Evolutionary conservation across 1,139 yeast species (phyloP).

Genomic region (Geotrichum macrosporum): DNA sequence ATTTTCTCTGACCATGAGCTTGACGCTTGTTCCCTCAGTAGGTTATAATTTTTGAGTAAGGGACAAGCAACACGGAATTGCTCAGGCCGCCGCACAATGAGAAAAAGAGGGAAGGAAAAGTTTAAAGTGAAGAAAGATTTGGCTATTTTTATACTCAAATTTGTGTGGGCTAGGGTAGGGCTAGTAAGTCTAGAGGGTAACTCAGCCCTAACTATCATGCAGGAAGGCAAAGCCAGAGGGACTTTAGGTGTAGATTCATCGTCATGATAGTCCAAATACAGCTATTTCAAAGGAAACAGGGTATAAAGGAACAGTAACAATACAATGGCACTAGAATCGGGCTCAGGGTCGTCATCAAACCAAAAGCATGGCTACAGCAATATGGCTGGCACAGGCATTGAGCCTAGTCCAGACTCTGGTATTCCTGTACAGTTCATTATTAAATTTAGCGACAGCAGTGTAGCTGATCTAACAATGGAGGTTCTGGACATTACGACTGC

Average conservation of each 20-base stretch:
- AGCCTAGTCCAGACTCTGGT: too few species aligned
- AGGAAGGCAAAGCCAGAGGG: too few species aligned
- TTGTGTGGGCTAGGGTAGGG: constrained; percentile 7
- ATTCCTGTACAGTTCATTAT: constrained; percentile 40
- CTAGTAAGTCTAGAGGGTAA: background rate
- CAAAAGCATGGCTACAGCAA: too few species aligned
- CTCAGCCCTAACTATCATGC: too few species aligned
- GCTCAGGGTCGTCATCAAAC: too few species aligned
- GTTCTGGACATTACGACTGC: constrained; percentile 39
- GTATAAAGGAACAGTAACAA: too few species aligned
- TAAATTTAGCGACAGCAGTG: constrained; percentile 48
- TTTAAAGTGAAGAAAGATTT: background rate
- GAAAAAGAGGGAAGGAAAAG: constrained; percentile 27
- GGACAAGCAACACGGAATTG: constrained; percentile 64
- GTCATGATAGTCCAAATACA: too few species aligned
- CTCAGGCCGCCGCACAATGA: constrained; percentile 66
- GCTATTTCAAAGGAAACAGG: too few species aligned
- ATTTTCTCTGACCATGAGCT: constrained; percentile 60
- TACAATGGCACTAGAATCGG: too few species aligned
- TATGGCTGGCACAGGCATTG: too few species aligned
- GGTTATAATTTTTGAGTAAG: constrained; percentile 33
- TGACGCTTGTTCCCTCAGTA: constrained; percentile 52
- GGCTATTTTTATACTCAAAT: constrained; percentile 4
- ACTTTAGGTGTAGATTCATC: too few species aligned
- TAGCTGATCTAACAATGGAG: constrained; percentile 46